phyloP scores from a whole-genome alignment of 768 basidiomycete species.

The Termitomyces sp. region DNA sequence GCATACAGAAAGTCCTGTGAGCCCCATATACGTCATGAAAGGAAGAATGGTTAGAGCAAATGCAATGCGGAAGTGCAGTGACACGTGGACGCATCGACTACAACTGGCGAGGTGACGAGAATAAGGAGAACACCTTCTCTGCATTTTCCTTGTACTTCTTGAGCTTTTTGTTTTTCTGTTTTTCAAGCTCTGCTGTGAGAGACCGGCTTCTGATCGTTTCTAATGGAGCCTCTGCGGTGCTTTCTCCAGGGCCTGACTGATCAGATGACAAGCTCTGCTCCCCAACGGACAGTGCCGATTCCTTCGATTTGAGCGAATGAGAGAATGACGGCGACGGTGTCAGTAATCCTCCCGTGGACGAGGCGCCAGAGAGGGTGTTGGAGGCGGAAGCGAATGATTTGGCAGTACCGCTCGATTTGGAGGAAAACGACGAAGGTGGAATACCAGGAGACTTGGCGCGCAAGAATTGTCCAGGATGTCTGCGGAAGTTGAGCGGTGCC shows the following conservation, averaged over 20 bases:
- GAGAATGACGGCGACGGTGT: conserved; percentile 65
- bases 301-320: conserved; percentile 78
- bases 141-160: conserved; percentile 88
- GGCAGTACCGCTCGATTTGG: conserved; percentile 35
- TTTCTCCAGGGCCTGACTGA: conserved; percentile 56
- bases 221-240: conserved; percentile 15
- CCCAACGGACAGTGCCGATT: conserved; percentile 73
- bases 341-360: conserved; percentile 45
- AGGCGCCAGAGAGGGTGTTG: conserved; percentile 42
- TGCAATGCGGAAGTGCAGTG: conserved; percentile 1
- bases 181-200: conserved; percentile 45
- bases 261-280: conserved; percentile 70
- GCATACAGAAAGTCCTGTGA: conserved; percentile 14
- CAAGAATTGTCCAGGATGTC: conserved; percentile 69
- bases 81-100: conserved; percentile 7
- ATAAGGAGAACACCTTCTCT: conserved; percentile 81
- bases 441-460: conserved; percentile 59
- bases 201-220: conserved; percentile 19
- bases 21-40: conserved; percentile 8
- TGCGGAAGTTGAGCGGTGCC: conserved; percentile 65
- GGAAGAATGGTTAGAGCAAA: conserved; percentile 7
- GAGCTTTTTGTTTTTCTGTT: conserved; percentile 68
- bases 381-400: conserved; percentile 41
- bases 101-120: conserved; percentile 63
- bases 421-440: conserved; percentile 38